These are phyloP conservation scores for Magnaporthiopsis incrustans DNA, from an alignment of 2,329 filamentous ascomycete species.

Conservation along the genomic window DNA sequence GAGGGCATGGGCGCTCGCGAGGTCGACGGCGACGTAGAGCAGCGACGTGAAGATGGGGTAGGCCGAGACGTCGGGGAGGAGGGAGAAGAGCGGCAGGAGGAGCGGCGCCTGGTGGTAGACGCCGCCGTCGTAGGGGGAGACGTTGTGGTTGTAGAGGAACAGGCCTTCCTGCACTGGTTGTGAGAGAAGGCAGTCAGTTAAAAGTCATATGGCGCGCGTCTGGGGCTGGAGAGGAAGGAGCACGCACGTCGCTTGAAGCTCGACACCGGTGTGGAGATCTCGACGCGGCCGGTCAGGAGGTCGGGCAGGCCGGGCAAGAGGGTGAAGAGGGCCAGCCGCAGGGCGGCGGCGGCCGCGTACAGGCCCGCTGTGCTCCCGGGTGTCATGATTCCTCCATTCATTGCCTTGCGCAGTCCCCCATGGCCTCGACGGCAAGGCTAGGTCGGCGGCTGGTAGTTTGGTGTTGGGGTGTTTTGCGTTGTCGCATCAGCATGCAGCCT, in stretches of 20 bases:
- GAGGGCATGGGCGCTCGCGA: constrained; percentile 74
- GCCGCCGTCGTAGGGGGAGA: constrained; percentile 94
- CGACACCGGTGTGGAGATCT: constrained; percentile 93
- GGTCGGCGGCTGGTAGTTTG: neutral
- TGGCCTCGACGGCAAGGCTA: neutral
- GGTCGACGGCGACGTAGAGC: constrained; percentile 73
- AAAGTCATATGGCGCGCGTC: neutral
- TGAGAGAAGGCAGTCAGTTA: too few species aligned
- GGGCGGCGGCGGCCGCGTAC: constrained; percentile 65
- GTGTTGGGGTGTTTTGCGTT: neutral
- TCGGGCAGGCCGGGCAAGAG: constrained; percentile 78
- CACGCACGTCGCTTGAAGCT: constrained; percentile 90
- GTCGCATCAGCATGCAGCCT: neutral
- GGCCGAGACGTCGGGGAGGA: constrained; percentile 63
- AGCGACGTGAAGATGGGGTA: constrained; percentile 69
- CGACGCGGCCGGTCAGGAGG: constrained; percentile 81
- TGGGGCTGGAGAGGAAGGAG: neutral
- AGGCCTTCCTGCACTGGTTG: constrained; percentile 95
- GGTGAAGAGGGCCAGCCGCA: constrained; percentile 73
- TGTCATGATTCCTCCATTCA: constrained; percentile 16
- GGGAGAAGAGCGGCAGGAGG: constrained; percentile 81
- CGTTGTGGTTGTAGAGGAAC: constrained; percentile 92
- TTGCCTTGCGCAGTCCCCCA: constrained; percentile 6
- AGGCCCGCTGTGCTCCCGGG: constrained; percentile 49
- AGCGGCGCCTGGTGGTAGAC: constrained; percentile 77